These are phyloP conservation scores for Kingdonia uniflora DNA, from an alignment of 164 flowering plant species.

Conservation along the genomic window DNA sequence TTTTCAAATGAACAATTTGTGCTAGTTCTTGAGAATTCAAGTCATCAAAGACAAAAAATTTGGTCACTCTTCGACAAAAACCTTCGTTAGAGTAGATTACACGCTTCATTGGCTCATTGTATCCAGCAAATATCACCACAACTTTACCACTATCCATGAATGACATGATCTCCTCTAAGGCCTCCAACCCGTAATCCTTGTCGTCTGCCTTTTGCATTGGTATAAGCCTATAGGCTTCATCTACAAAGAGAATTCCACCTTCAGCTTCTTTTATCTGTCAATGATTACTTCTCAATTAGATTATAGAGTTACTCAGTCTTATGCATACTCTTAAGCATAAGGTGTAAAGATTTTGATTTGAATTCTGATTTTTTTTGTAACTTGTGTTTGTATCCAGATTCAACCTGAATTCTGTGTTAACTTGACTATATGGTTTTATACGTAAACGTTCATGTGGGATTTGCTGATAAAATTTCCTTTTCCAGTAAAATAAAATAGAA, in stretches of 20 bases:
- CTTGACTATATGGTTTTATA: too few relatives aligned
- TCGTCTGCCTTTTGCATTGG: constrained; percentile 95
- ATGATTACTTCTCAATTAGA: background rate
- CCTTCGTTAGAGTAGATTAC: constrained; percentile 38
- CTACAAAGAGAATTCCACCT: constrained; percentile 97
- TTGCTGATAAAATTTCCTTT: too few relatives aligned
- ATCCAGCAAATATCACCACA: constrained; percentile 97
- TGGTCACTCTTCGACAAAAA: constrained; percentile 91
- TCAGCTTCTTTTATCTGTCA: constrained; percentile 89
- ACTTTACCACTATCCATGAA: constrained; percentile 92
- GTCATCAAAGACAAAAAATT: constrained; percentile 78
- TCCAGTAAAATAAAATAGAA: too few relatives aligned
- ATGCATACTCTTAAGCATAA: too few relatives aligned
- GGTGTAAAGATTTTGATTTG: too few relatives aligned
- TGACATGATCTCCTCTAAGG: constrained; percentile 97
- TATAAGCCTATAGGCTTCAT: constrained; percentile 90
- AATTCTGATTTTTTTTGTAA: too few relatives aligned
- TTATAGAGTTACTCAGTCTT: background rate
- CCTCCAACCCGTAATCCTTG: constrained; percentile 94
- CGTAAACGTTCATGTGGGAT: too few relatives aligned
- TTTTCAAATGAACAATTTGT: constrained; percentile 65
- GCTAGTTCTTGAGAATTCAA: constrained; percentile 68
- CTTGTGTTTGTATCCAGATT: too few relatives aligned
- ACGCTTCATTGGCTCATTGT: constrained; percentile 38
- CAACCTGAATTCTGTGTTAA: too few relatives aligned